phyloP scores from a whole-genome alignment of 345 rosid genomes.

The Zanthoxylum bungeanum region DNA sequence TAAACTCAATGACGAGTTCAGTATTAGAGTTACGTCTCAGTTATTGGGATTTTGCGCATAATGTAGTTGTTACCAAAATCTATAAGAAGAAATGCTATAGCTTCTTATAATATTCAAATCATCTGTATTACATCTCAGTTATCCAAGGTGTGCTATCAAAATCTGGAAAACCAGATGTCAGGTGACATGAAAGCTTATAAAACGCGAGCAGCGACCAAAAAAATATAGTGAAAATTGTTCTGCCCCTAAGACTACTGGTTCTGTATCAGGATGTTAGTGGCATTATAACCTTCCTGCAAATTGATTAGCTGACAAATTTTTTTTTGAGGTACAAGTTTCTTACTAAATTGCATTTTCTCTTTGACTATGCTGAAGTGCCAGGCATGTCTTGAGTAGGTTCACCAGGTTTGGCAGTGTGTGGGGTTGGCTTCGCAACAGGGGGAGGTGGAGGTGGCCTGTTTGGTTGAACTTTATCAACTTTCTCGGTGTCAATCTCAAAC shows the following conservation, averaged over 20 bases:
- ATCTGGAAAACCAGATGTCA: background rate
- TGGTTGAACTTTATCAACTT: constrained; percentile 58
- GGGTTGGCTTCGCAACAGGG: constrained; percentile 32
- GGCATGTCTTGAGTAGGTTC: constrained; percentile 61
- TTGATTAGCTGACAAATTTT: background rate
- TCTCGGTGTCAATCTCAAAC: constrained; percentile 55
- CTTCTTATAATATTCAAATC: background rate
- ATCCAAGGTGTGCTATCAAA: background rate
- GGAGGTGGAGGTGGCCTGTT: constrained; percentile 65
- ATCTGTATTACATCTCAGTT: background rate
- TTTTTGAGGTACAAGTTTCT: background rate
- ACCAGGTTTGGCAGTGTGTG: constrained; percentile 17
- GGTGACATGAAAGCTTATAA: background rate
- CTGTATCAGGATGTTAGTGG: constrained; percentile 11
- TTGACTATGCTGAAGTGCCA: constrained; percentile 61
- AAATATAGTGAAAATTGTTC: background rate
- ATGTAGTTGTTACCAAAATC: background rate
- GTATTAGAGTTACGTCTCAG: too few species aligned
- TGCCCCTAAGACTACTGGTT: background rate
- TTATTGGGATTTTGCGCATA: background rate
- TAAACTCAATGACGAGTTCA: too few species aligned
- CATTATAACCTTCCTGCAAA: constrained; percentile 9
- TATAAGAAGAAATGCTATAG: background rate
- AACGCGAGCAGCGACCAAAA: background rate
- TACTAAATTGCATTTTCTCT: background rate